These are phyloP conservation scores for Sarcocystis neurona DNA, from an alignment of 169 alveolate species.

Conservation along the genomic window DNA sequence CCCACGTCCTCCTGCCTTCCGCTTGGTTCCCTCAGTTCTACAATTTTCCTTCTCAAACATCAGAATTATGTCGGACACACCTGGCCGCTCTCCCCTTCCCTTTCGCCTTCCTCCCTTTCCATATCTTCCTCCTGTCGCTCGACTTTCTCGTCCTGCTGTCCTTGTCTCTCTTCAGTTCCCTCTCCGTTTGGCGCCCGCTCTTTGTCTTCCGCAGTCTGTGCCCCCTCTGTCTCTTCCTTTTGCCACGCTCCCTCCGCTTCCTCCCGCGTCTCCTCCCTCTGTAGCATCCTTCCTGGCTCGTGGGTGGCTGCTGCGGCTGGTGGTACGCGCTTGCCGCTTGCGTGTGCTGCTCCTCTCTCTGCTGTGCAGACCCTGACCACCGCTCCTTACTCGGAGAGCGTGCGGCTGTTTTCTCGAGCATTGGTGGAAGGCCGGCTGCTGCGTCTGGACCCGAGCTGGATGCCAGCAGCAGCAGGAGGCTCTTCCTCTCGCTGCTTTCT, in stretches of 20 bases:
- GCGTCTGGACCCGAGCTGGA: no score
- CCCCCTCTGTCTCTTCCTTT: background rate
- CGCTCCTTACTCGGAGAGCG: background rate
- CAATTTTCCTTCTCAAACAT: no score
- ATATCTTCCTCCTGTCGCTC: no score
- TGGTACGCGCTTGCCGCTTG: background rate
- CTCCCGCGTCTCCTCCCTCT: background rate
- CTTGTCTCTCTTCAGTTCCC: background rate
- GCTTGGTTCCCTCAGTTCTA: no score
- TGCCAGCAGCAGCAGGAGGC: no score
- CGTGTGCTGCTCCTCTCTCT: background rate
- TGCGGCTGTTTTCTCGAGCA: slow-evolving; percentile 4
- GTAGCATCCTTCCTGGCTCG: no score
- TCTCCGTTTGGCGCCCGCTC: background rate
- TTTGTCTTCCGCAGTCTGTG: background rate
- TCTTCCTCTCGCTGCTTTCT: no score
- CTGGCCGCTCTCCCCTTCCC: no score
- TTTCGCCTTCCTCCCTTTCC: no score
- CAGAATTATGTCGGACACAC: no score
- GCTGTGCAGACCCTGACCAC: slow-evolving; percentile 18
- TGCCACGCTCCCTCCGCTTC: background rate
- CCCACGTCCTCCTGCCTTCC: no score
- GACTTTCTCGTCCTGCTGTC: background rate
- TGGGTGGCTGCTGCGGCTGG: no score
- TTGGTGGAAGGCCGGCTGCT: background rate